Conservation (phyloP, 805 yeast genomes). For the Starmerella potacharoeniae region DNA sequence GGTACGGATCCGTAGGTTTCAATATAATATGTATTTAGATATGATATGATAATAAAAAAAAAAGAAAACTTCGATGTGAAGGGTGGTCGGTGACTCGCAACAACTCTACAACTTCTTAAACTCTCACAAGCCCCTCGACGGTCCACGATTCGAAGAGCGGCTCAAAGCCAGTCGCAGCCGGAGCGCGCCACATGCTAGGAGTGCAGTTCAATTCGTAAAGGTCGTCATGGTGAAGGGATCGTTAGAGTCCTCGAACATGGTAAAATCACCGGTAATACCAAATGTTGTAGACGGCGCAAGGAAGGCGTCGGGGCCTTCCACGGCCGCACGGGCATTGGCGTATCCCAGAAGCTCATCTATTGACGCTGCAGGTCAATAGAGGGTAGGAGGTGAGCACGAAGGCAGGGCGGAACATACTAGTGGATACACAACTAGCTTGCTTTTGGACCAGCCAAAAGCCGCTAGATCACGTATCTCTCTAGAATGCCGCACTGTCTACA, state of each 20-base stretch:
- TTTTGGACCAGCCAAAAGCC: slow-evolving; percentile 9
- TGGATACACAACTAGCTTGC: background rate
- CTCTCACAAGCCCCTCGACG: background rate
- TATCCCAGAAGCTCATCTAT: slow-evolving; percentile 24
- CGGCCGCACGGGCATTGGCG: slow-evolving; percentile 19
- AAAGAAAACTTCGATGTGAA: background rate
- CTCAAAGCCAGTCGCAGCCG: slow-evolving; percentile 21
- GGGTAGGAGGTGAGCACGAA: slow-evolving; percentile 18
- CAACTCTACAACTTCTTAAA: slow-evolving; percentile 1
- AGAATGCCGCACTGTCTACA: background rate
- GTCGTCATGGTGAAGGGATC: slow-evolving; percentile 4
- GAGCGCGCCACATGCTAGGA: slow-evolving; percentile 23
- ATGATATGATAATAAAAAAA: background rate
- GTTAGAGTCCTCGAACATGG: slow-evolving; percentile 19
- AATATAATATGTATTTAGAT: background rate
- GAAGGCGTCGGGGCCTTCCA: slow-evolving; percentile 21
- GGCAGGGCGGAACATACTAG: background rate
- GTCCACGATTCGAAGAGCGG: background rate
- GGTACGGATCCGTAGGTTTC: no score
- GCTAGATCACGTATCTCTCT: background rate
- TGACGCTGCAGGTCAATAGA: slow-evolving; percentile 27
- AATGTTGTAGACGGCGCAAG: slow-evolving; percentile 14
- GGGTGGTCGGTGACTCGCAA: background rate
- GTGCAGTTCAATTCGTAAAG: slow-evolving; percentile 4
- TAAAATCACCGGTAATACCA: slow-evolving; percentile 22